These are phyloP conservation scores for Lasiodiplodia gonubiensis DNA, from an alignment of 2,329 filamentous ascomycete species.

Conservation along the genomic window DNA sequence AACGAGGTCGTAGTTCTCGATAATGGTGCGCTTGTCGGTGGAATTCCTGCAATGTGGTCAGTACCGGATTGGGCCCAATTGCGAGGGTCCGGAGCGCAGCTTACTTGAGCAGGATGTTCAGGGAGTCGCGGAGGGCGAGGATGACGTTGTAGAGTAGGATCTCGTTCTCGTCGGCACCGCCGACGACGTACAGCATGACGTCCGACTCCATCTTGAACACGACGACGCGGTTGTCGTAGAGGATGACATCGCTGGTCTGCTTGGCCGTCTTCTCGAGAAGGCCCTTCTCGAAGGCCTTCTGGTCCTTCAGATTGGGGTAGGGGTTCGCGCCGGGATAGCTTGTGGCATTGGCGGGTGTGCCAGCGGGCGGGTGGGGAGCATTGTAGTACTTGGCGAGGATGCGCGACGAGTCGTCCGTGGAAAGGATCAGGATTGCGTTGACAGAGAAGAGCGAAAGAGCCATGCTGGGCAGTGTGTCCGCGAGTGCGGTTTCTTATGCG, in stretches of 20 bases:
- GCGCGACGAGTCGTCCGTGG: slow-evolving; percentile 85
- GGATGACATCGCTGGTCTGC: slow-evolving; percentile 92
- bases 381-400: slow-evolving; percentile 95
- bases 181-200: slow-evolving; percentile 94
- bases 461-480: slow-evolving; percentile 22
- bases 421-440: slow-evolving; percentile 52
- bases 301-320: slow-evolving; percentile 87
- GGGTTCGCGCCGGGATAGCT: slow-evolving; percentile 72
- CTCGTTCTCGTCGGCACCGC: slow-evolving; percentile 92
- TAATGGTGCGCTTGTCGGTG: slow-evolving; percentile 94
- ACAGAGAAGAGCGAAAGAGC: slow-evolving; percentile 62
- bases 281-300: slow-evolving; percentile 96
- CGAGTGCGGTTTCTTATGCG: slow-evolving; percentile 7
- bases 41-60: slow-evolving; percentile 69
- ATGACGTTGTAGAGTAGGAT: slow-evolving; percentile 95
- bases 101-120: slow-evolving; percentile 92
- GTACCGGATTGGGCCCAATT: neutral
- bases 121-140: slow-evolving; percentile 83
- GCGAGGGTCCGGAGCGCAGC: slow-evolving; percentile 35
- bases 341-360: slow-evolving; percentile 59
- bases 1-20: slow-evolving; percentile 98
- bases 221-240: slow-evolving; percentile 95
- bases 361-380: slow-evolving; percentile 70
- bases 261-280: slow-evolving; percentile 93
- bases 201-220: slow-evolving; percentile 98